Evolutionary conservation across 1,284 basidiomycete species (phyloP).

Genomic region (Boletus mariae): DNA sequence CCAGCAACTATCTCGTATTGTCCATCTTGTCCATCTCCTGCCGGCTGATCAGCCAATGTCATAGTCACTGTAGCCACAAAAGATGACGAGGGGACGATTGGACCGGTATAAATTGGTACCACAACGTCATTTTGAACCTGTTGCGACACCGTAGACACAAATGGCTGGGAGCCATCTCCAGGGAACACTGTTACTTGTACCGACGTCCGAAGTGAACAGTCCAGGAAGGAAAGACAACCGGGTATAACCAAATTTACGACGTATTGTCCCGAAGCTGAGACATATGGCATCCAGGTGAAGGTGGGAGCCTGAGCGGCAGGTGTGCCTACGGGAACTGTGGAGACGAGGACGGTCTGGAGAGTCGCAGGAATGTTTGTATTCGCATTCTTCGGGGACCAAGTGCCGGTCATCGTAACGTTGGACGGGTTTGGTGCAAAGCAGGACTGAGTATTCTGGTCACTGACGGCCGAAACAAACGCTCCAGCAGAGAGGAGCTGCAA

Average conservation of each 20-base stretch:
- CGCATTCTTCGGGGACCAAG: slow-evolving; percentile 64
- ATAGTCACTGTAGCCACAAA: slow-evolving; percentile 78
- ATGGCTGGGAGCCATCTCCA: slow-evolving; percentile 60
- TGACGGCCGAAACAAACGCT: slow-evolving; percentile 74
- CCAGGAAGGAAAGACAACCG: slow-evolving; percentile 78
- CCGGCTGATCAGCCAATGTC: slow-evolving; percentile 58
- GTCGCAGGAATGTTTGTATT: slow-evolving; percentile 79
- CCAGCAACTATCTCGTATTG: slow-evolving; percentile 81
- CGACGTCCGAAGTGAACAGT: slow-evolving; percentile 78
- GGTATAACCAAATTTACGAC: slow-evolving; percentile 83
- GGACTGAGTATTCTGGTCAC: slow-evolving; percentile 57
- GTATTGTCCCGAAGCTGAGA: slow-evolving; percentile 85
- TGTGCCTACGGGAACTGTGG: slow-evolving; percentile 66
- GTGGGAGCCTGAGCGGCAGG: slow-evolving; percentile 59
- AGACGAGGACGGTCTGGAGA: slow-evolving; percentile 68
- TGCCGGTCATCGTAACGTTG: slow-evolving; percentile 58
- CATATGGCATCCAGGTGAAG: slow-evolving; percentile 88
- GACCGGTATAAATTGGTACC: slow-evolving; percentile 75
- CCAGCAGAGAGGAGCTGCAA: slow-evolving; percentile 90
- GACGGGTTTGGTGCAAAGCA: slow-evolving; percentile 76
- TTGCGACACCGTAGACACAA: slow-evolving; percentile 70
- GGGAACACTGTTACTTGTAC: slow-evolving; percentile 86
- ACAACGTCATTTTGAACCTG: slow-evolving; percentile 63
- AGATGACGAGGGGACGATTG: slow-evolving; percentile 70
- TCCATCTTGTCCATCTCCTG: slow-evolving; percentile 57